phyloP scores from a whole-genome alignment of 1,139 yeast species.

The Wickerhamiella infanticola region DNA sequence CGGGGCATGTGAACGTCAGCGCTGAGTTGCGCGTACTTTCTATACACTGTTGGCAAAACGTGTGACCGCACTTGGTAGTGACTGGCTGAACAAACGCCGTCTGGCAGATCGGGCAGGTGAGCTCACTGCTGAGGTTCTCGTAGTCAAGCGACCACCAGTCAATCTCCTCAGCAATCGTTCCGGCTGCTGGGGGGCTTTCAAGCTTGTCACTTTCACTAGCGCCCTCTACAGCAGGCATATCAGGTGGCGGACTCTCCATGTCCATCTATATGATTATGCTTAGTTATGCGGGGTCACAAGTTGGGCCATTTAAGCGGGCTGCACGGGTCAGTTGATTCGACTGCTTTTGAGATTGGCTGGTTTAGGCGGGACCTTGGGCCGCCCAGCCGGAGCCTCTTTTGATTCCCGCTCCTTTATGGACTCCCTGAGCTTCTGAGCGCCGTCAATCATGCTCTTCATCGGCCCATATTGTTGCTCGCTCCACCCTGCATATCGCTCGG shows the following conservation, averaged over 20 bases:
- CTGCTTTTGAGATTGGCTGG: not conserved
- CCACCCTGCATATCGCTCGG: constrained; percentile 32
- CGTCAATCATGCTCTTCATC: constrained; percentile 39
- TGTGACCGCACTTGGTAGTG: constrained; percentile 24
- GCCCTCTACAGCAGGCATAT: too few relatives aligned
- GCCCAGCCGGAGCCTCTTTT: not conserved
- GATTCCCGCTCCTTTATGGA: not conserved
- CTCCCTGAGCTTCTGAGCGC: constrained; percentile 16
- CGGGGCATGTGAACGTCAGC: constrained; percentile 34
- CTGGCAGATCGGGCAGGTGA: constrained; percentile 23
- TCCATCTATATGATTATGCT: too few relatives aligned
- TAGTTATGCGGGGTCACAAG: too few relatives aligned
- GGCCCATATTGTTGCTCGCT: constrained; percentile 44
- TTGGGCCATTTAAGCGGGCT: too few relatives aligned
- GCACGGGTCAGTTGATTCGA: too few relatives aligned
- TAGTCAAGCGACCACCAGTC: constrained; percentile 14
- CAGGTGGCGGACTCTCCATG: too few relatives aligned
- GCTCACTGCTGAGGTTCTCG: constrained; percentile 9
- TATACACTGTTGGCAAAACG: constrained; percentile 20
- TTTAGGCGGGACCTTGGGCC: not conserved
- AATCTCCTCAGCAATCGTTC: constrained; percentile 6
- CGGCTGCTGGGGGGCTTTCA: not conserved
- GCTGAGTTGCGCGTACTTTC: constrained; percentile 4
- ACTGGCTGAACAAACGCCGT: constrained; percentile 22
- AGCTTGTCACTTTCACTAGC: too few relatives aligned